Evolutionary conservation across 768 basidiomycete species (phyloP), one percentile per base, ranked within the genome.

Genomic region (Pleurotus cornucopiae): DNA sequence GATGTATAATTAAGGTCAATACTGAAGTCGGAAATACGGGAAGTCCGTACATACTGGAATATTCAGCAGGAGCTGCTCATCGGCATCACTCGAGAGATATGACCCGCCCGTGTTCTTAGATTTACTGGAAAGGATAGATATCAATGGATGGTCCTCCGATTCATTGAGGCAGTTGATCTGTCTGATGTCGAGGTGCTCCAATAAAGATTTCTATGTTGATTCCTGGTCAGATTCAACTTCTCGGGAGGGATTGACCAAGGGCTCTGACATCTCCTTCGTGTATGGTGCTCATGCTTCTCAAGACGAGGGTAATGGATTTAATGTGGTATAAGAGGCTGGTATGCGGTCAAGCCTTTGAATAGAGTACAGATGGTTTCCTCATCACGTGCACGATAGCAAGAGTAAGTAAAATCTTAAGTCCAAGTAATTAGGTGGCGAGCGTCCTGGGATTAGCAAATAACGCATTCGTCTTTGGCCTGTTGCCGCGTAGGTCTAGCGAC

Each of bases 401-500:
- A 34, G 30, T 30, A 30, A 34, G 30, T 34, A 34, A 34, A 30
- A 30, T 30, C 30, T 9, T 11, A 9, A 9, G 30, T 30, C 30
- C 30, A 30, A 23, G 30, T 30, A 30, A 30, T 30, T 30, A 30
- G 30, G 30, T 30, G 1, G 30, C 11, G 23, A 25, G 23, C 30
- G 9, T 11, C 11, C 30, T 34, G 30, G 30, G 30, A 34, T 68
- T 75, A 86, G 64, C 85, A 83, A 57, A 97, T 86, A 55, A 93
- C 83, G 76, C 95, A 95, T 66, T 98, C 96, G 57, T 94, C 91
- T 72, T 89, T 88, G 11, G 96, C 94, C 66, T 98, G 85, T 66
- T 95, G 89, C 56, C 96, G 81, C 16, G 96, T 98, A 37, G 96
- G 94, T 59, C 95, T 83, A 14, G 85, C 84, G 49, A 86, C 80